Base-by-base conservation (phyloP, 2,329 filamentous ascomycete species). In the Trichoderma sp. region DNA sequence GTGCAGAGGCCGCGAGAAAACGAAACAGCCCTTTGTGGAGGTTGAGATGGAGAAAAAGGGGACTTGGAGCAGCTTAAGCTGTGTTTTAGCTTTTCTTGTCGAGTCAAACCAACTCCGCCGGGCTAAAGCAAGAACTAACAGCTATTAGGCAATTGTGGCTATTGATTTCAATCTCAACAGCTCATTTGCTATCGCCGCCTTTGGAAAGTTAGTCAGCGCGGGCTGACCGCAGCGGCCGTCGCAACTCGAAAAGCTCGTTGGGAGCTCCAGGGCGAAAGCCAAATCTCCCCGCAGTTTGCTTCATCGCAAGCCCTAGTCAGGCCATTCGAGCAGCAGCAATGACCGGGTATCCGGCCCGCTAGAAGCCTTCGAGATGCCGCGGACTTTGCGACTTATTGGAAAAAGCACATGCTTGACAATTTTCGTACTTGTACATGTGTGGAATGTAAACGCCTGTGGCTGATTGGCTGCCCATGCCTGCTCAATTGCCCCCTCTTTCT, bases 31-130 rank as follows among this genome's bases (percentile, higher is more conserved):
- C 53, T 55, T 67, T 35, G 63, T 37, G 63, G 55, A 67, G 55
- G 40, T 52, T 67, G 63, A 52, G 31, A 67, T 59, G 63, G 37
- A 52, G 63, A 67, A 67, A 64, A 67, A 47, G 37, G 63, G 63
- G 29, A 58, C 53, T 66, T 21, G 29, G 35, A 31, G 52, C 52
- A 24, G 53, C 19, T 37, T 35, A 66, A 49, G 29, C 63, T 29
- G 27, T 29, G 24, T 33, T 66, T 67, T 67, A 58, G 63, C 63
- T 59, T 67, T 58, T 49, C 37, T 37, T 2, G 10, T 49, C 14
- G 29, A 35, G 63, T 58, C 63, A 58, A 59, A 31, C 35, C 53
- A 59, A 31, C 55, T 58, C 62, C 53, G 52, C 16, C 10, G 27
- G 33, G 21, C 61, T 37, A 10, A 43, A n/a, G 49, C 52, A 13